Base-by-base conservation (phyloP, 768 basidiomycete genomes). In the Collybia sordida region DNA sequence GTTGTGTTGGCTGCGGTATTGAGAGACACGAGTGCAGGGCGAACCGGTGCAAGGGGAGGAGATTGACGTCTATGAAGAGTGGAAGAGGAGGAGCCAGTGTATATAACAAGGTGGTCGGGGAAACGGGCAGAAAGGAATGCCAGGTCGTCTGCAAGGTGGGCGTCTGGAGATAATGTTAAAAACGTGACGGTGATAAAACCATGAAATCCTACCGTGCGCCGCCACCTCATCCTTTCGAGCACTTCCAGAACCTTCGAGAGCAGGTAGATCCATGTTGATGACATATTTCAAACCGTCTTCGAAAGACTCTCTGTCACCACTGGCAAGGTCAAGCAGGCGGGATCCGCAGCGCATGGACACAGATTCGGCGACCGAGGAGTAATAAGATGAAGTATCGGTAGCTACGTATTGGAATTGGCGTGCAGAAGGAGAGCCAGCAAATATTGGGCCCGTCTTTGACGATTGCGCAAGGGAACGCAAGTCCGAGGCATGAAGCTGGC, bases 401-500 rank as follows among this genome's bases (percentile, higher is more conserved):
- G 66, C 73, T 9, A 83, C 72, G 57, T 90, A 83, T 2, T 88
- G 82, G 27, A 83, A 75, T 64, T 89, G 84, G 19, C 82, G 68
- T 21, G 81, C 72, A 2, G 77, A 83, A 0, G 81, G 70, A 2
- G 87, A 71, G 1, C 70, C 69, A 3, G 66, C 69, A 7, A 91
- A 68, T 5, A 69, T 60, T 21, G 65, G 69, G 4, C 77, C 68
- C 17, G 90, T 68, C 52, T 69, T 64, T 3, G 80, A 81, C 1
- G 74, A 71, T 7, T 80, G 69, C 5, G 79, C 65, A 18, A 90
- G 79, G 8, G 68, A 65, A 24, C 85, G 83, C 36, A 91, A 71
- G 71, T 91, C 88, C n/a, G 87, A 84, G 21, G 86, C 84, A 58
- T 86, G 89, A 3, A 88, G 70, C 89, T 91, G 58, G 8, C 14